Evolutionary conservation across 345 rosid species (phyloP).

Genomic region (Camelina neglecta): DNA sequence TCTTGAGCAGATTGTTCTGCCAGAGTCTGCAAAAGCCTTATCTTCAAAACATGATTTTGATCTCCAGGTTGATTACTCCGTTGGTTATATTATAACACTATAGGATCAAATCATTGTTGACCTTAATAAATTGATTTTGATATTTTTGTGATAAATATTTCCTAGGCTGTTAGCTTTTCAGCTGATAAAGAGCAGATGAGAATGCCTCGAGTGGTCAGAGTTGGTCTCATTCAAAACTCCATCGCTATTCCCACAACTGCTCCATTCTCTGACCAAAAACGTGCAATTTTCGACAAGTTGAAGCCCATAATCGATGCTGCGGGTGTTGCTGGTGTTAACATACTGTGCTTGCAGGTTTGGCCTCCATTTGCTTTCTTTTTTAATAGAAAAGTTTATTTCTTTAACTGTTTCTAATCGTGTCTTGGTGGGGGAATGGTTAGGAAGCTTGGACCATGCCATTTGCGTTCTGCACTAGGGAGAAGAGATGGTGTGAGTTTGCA

Average conservation of each 20-base stretch:
- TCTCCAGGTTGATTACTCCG: constrained; percentile 62
- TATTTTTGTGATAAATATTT: constrained; percentile 22
- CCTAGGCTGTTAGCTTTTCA: constrained; percentile 65
- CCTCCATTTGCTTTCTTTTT: constrained; percentile 1
- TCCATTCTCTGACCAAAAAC: constrained; percentile 68
- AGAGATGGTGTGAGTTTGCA: constrained; percentile 96
- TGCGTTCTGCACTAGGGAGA: constrained; percentile 96
- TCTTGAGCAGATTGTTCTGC: constrained; percentile 53
- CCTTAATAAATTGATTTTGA: constrained; percentile 5
- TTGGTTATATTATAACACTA: background rate
- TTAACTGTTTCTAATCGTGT: background rate
- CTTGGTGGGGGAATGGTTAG: constrained; percentile 38
- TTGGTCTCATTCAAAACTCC: constrained; percentile 90
- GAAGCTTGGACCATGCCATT: constrained; percentile 99
- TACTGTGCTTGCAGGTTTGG: constrained; percentile 82
- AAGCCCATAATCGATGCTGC: constrained; percentile 82
- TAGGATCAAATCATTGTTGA: constrained; percentile 13
- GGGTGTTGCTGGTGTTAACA: constrained; percentile 87
- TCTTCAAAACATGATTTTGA: constrained; percentile 74
- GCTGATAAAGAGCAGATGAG: constrained; percentile 80
- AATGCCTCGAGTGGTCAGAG: constrained; percentile 79
- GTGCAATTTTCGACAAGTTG: constrained; percentile 68
- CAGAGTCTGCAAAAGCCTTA: constrained; percentile 59
- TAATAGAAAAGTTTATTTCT: background rate
- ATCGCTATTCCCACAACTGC: constrained; percentile 82